Conservation (phyloP, 2,329 filamentous ascomycete genomes). For the Phyllosticta paracitricarpa region DNA sequence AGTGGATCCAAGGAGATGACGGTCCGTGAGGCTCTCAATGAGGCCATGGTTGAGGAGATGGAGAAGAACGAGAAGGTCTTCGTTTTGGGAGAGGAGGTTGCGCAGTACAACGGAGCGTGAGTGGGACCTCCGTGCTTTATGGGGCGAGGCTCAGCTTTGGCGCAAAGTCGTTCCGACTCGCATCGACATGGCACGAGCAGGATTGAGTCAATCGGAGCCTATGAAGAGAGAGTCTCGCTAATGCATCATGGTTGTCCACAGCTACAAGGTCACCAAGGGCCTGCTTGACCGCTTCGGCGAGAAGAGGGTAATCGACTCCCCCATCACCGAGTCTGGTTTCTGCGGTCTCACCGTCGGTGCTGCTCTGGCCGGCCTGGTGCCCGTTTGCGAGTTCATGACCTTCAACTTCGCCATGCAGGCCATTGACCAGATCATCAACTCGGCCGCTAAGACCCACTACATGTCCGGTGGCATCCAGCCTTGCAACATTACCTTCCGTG, state of each 20-base stretch:
- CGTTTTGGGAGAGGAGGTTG: constrained; percentile 93
- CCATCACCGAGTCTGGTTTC: constrained; percentile 97
- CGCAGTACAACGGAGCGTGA: constrained; percentile 95
- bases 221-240: constrained; percentile 20
- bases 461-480: constrained; percentile 99
- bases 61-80: constrained; percentile 93
- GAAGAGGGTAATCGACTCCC: constrained; percentile 94
- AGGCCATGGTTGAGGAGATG: constrained; percentile 95
- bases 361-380: constrained; percentile 86
- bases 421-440: constrained; percentile 99
- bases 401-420: constrained; percentile 99
- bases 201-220: neutral
- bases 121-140: constrained; percentile 20
- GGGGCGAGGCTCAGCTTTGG: neutral
- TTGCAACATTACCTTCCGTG: constrained; percentile 99
- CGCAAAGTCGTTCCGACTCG: neutral
- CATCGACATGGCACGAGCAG: neutral
- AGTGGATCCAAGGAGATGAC: constrained; percentile 80
- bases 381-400: constrained; percentile 99
- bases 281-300: constrained; percentile 94
- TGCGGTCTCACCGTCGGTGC: constrained; percentile 87
- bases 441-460: constrained; percentile 96
- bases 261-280: constrained; percentile 98
- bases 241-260: constrained; percentile 26
- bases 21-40: constrained; percentile 93